Conservation (phyloP, 2,329 filamentous ascomycete genomes). For the Aspergillus fructus region DNA sequence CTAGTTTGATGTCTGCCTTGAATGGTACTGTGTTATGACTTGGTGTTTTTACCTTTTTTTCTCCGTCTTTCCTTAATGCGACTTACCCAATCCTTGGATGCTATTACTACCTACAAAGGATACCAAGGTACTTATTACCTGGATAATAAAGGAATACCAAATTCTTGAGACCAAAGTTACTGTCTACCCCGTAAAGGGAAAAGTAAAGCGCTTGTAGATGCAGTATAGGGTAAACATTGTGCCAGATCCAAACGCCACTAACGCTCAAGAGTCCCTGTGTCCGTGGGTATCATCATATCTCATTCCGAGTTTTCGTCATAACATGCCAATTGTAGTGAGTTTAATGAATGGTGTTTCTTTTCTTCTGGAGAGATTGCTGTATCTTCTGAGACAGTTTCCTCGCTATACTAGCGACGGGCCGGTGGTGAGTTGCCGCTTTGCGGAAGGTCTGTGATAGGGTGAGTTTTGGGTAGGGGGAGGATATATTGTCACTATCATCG, state of each 20-base stretch:
- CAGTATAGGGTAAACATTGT: not conserved
- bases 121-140: not conserved
- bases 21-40: not conserved
- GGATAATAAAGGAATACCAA: not conserved
- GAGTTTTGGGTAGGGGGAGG: not conserved
- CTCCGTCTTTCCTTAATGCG: not conserved
- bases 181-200: too few species aligned
- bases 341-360: not conserved
- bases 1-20: not conserved
- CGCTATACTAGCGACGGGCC: constrained; percentile 27
- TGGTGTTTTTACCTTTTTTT: not conserved
- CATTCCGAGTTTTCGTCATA: not conserved
- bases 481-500: not conserved
- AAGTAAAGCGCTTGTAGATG: not conserved
- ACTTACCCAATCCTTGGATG: not conserved
- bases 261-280: not conserved
- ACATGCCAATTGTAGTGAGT: not conserved
- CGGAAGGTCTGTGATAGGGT: constrained; percentile 21
- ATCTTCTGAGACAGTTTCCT: constrained; percentile 26
- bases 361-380: constrained; percentile 20
- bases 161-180: not conserved
- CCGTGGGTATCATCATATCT: constrained; percentile 1
- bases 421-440: constrained; percentile 28
- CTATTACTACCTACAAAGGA: not conserved
- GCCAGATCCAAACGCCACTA: not conserved